These are phyloP conservation scores for Penicillium fuscoglaucum DNA, from an alignment of 2,329 filamentous ascomycete genomes.

Conservation along the genomic window DNA sequence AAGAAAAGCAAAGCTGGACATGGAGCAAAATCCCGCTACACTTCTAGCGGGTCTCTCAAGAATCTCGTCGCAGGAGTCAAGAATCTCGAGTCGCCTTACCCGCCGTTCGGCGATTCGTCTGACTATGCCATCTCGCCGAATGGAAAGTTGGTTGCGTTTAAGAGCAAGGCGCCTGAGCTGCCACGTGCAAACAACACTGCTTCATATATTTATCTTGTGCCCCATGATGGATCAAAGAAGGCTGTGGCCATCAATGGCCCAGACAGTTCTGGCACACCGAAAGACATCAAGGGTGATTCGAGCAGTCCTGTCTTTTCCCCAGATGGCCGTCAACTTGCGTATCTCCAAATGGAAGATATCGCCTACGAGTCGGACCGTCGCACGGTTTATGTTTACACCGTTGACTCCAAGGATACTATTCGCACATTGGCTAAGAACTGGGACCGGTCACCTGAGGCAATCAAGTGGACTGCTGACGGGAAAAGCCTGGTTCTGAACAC, in stretches of 20 bases:
- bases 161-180: conserved; percentile 46
- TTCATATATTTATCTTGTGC: conserved; percentile 74
- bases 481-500: conserved; percentile 70
- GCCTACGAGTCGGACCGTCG: conserved; percentile 80
- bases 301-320: conserved; percentile 72
- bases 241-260: conserved; percentile 46
- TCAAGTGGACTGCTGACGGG: conserved; percentile 56
- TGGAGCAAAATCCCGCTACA: conserved; percentile 39
- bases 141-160: conserved; percentile 43
- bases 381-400: conserved; percentile 45
- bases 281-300: conserved; percentile 58
- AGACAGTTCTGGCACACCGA: conserved; percentile 41
- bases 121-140: conserved; percentile 68
- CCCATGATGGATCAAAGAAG: conserved; percentile 62
- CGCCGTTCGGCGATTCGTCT: conserved; percentile 73
- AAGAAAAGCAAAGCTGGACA: conserved; percentile 34
- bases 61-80: conserved; percentile 43
- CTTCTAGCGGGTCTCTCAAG: conserved; percentile 57
- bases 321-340: conserved; percentile 69
- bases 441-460: conserved; percentile 54
- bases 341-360: conserved; percentile 72
- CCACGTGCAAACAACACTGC: conserved; percentile 67
- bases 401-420: conserved; percentile 40
- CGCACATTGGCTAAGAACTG: conserved; percentile 43
- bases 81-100: conserved; percentile 48